phyloP scores from a whole-genome alignment of 768 basidiomycete species.

The Tricholoma saponaceum region DNA sequence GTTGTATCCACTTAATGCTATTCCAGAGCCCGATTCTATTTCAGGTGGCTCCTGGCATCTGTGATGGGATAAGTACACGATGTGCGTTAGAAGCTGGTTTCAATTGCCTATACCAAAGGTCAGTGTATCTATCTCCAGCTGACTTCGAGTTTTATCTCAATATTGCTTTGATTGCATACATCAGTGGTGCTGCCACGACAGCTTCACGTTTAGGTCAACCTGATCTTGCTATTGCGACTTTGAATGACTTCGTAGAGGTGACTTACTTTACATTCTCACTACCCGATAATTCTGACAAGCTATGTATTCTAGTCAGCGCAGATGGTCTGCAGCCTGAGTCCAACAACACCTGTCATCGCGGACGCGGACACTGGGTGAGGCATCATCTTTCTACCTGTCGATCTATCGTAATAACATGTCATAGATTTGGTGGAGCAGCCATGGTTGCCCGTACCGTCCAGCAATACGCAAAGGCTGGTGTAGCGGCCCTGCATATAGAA shows the following conservation, averaged over 20 bases:
- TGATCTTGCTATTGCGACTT: conserved; percentile 74
- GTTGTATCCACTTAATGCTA: neutral
- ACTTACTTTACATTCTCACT: conserved; percentile 2
- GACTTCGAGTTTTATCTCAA: neutral
- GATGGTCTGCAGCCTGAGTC: conserved; percentile 66
- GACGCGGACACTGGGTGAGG: conserved; percentile 75
- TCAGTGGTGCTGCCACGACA: conserved; percentile 73
- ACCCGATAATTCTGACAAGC: neutral
- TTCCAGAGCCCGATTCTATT: neutral
- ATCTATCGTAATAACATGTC: neutral
- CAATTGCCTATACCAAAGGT: conserved; percentile 75
- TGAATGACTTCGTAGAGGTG: conserved; percentile 72
- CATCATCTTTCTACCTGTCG: neutral
- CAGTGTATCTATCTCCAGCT: neutral
- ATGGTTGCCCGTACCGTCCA: conserved; percentile 74
- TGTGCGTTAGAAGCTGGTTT: conserved; percentile 81
- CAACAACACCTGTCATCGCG: conserved; percentile 67
- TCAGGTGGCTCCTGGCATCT: conserved; percentile 74
- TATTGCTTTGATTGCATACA: neutral
- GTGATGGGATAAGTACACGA: conserved; percentile 76
- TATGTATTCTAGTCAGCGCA: conserved; percentile 44
- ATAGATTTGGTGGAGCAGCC: conserved; percentile 63
- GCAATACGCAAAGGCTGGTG: conserved; percentile 66
- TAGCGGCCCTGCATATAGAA: conserved; percentile 76
- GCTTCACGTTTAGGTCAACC: conserved; percentile 75